Conservation (phyloP, 139 green algal species). For the Penium margaritaceum region DNA sequence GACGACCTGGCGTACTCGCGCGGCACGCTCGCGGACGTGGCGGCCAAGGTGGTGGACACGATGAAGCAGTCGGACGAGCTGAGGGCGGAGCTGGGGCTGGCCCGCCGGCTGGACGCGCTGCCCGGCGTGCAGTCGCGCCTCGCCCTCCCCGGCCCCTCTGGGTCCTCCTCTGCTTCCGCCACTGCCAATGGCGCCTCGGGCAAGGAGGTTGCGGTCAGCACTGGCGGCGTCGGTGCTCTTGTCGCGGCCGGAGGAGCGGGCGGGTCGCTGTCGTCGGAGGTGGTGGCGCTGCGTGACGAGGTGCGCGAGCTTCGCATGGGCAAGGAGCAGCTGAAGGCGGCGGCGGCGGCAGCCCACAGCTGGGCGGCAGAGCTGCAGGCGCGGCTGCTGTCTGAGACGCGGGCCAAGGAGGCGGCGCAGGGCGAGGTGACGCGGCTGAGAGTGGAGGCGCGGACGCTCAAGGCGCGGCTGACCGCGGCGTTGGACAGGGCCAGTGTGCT, state of each 20-base stretch:
- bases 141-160: too few relatives aligned
- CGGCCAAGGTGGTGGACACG: slow-evolving; percentile 8
- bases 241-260: not conserved
- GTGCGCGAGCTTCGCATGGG: not conserved
- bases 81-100: slow-evolving; percentile 7
- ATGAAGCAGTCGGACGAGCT: slow-evolving; percentile 19
- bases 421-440: not conserved
- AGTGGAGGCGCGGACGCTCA: not conserved
- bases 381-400: not conserved
- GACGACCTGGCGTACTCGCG: slow-evolving; percentile 3
- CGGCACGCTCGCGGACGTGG: not conserved
- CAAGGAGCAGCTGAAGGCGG: not conserved
- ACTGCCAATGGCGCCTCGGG: too few relatives aligned
- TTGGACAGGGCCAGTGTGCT: slow-evolving; percentile 3
- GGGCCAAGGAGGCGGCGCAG: not conserved
- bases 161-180: too few relatives aligned
- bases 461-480: not conserved
- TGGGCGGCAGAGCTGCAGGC: not conserved
- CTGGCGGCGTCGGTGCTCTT: not conserved
- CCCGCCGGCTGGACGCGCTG: too few relatives aligned
- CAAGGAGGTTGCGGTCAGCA: not conserved
- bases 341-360: not conserved
- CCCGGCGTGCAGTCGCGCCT: too few relatives aligned
- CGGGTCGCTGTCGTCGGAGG: not conserved
- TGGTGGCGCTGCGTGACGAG: not conserved